Evolutionary conservation across 1,139 yeast species (phyloP).

Genomic region (Suhomyces guaymorum): DNA sequence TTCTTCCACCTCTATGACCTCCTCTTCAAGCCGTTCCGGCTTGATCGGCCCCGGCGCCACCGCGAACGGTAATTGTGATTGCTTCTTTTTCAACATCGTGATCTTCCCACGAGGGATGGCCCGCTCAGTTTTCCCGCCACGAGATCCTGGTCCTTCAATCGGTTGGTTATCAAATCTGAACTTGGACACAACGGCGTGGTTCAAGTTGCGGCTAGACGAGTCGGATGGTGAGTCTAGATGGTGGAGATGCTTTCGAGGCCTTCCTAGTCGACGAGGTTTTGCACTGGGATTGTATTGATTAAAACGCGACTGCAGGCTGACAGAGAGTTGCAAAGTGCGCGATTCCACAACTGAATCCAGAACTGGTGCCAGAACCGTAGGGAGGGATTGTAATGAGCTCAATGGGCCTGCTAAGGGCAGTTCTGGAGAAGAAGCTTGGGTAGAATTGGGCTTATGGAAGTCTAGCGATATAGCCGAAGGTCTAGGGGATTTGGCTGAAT

Average conservation of each 20-base stretch:
- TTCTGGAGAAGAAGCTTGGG: not conserved
- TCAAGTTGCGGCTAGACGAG: constrained; percentile 33
- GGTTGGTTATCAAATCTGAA: constrained; percentile 42
- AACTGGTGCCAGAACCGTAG: too few relatives aligned
- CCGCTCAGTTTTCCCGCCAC: constrained; percentile 37
- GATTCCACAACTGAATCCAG: too few relatives aligned
- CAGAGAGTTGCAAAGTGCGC: not conserved
- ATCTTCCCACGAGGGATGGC: constrained; percentile 32
- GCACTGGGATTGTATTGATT: constrained; percentile 39
- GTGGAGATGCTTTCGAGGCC: constrained; percentile 35
- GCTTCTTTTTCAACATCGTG: constrained; percentile 17
- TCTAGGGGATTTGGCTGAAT: too few relatives aligned
- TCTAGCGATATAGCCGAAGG: too few relatives aligned
- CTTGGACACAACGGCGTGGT: constrained; percentile 35
- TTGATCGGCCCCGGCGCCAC: not conserved
- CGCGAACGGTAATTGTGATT: constrained; percentile 10
- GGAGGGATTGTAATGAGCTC: too few relatives aligned
- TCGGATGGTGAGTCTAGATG: constrained; percentile 25
- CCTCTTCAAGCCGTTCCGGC: not conserved
- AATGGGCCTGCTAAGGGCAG: too few relatives aligned
- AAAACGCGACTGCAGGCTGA: constrained; percentile 19
- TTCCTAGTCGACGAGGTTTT: constrained; percentile 36
- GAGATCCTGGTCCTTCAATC: constrained; percentile 46
- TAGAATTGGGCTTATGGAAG: too few relatives aligned
- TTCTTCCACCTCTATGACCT: not conserved